Evolutionary conservation across 441 rosid species (phyloP), one percentile per base, ranked within the genome.

Genomic region (Pelargonium fulgidum): DNA sequence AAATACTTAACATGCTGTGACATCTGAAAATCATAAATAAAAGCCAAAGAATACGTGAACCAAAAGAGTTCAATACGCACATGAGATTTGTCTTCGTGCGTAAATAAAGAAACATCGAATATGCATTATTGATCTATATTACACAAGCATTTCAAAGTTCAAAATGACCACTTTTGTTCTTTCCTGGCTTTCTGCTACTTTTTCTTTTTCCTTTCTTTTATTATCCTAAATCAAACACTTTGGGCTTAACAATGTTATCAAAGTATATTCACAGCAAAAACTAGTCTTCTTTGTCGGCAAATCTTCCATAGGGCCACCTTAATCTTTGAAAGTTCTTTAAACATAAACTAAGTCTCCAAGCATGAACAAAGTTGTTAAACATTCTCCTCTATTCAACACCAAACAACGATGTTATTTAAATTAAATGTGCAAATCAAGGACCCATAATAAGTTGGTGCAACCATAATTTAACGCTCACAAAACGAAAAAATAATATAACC

Each of bases 241-340:
- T 52, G 59, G 14, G 59, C 59, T 52, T 14, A 52, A 52, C 6
- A 8, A 45, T 45, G 50, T 45, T 45, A 9, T 45, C 11, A 45
- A 45, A 4, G 8, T 14, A 52, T 52, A 52, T 52, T 52, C n/a
- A 0, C 59, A 16, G 17, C 6, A 14, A n/a, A 50, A n/a, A 50
- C 0, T 11, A 50, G 58, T 17, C 58, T n/a, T 50, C 58, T 50
- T 13, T 50, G 58, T 50, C 58, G 14, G 7, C 58, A 50, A 50
- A 50, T 50, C 58, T 50, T 50, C 29, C 17, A 3, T n/a, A n/a
- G 58, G 58, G 17, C 58, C 58, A n/a, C 58, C 58, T 50, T n/a
- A 13, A 50, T 50, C 58, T 50, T 50, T n/a, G 58, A 50, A 50
- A 50, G n/a, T 13, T n/a, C 58, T n/a, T 50, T 50, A n/a, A 50